Conservation (phyloP, 371 early-diverging fungal genomes). For the Syncephalastrum contaminatum region DNA sequence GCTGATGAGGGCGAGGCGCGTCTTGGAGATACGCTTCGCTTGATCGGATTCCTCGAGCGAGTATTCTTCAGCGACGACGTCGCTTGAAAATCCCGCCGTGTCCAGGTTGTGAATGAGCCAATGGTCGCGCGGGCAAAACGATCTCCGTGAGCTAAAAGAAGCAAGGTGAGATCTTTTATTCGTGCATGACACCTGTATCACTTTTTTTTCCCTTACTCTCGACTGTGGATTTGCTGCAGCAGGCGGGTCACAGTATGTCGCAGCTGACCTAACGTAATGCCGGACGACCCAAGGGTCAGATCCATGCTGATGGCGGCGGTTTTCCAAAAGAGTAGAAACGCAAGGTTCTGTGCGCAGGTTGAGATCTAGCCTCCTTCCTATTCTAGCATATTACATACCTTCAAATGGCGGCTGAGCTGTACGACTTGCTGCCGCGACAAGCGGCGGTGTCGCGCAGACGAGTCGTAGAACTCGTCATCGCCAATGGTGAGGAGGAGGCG, state of each 20-base stretch:
- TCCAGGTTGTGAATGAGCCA: slow-evolving; percentile 77
- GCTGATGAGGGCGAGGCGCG: slow-evolving; percentile 47
- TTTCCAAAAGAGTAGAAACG: slow-evolving; percentile 74
- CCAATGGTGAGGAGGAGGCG: slow-evolving; percentile 76
- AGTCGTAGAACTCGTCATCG: slow-evolving; percentile 81
- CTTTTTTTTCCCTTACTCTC: slow-evolving; percentile 61
- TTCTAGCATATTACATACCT: slow-evolving; percentile 35
- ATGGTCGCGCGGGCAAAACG: slow-evolving; percentile 67
- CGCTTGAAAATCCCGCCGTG: slow-evolving; percentile 61
- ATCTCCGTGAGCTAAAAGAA: slow-evolving; percentile 56
- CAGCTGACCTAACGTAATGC: slow-evolving; percentile 54
- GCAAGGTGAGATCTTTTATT: neutral
- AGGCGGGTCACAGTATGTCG: slow-evolving; percentile 63
- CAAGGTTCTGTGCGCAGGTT: slow-evolving; percentile 49
- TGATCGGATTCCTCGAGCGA: slow-evolving; percentile 31
- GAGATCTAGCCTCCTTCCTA: slow-evolving; percentile 8
- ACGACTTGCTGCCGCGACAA: slow-evolving; percentile 51
- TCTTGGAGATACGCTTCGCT: slow-evolving; percentile 29
- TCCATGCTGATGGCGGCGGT: slow-evolving; percentile 43
- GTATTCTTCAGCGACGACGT: slow-evolving; percentile 59
- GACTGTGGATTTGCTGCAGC: slow-evolving; percentile 77
- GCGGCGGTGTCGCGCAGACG: slow-evolving; percentile 39
- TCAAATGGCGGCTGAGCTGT: slow-evolving; percentile 52
- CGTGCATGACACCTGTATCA: too few relatives aligned
- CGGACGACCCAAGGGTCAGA: slow-evolving; percentile 40